Percentiles rank a stretch among this genome's conserved stretches.
Conservation (phyloP, 1,284 basidiomycete genomes). For the Apiotrichum siamense region DNA sequence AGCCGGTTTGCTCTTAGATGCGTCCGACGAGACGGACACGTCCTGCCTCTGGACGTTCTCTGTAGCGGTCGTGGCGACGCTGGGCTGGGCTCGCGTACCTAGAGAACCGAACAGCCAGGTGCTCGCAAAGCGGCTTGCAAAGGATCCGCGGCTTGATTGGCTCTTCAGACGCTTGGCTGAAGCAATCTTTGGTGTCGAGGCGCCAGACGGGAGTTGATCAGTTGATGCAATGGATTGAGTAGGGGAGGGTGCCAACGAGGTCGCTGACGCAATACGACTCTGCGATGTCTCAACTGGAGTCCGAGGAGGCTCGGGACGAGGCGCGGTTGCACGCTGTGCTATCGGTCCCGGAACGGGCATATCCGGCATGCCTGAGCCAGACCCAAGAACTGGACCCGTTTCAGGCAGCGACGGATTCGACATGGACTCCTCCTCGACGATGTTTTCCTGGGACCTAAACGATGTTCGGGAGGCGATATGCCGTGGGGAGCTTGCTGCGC, state of each 20-base stretch:
- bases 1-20: conserved; percentile 1
- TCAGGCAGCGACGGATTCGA: conserved; percentile 8
- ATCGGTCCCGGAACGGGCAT: conserved; percentile 5
- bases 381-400: not conserved
- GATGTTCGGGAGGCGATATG: conserved; percentile 4
- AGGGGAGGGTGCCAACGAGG: conserved; percentile 6
- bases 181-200: conserved; percentile 34
- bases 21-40: conserved; percentile 17
- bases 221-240: conserved; percentile 9
- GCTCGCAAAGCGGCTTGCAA: conserved; percentile 33
- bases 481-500: not conserved
- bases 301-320: not conserved
- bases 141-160: conserved; percentile 37
- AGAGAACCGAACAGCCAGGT: conserved; percentile 39
- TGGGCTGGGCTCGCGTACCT: conserved; percentile 30
- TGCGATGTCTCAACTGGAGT: conserved; percentile 2
- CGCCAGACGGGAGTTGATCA: conserved; percentile 22
- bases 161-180: conserved; percentile 32
- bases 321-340: not conserved
- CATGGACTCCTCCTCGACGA: conserved; percentile 9
- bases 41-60: conserved; percentile 33
- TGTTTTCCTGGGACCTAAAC: conserved; percentile 1
- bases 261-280: conserved; percentile 9
- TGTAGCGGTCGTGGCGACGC: conserved; percentile 31
- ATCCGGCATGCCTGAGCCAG: conserved; percentile 10